phyloP scores from a whole-genome alignment of 805 yeast genomes.

The Ascoidea asiatica region DNA sequence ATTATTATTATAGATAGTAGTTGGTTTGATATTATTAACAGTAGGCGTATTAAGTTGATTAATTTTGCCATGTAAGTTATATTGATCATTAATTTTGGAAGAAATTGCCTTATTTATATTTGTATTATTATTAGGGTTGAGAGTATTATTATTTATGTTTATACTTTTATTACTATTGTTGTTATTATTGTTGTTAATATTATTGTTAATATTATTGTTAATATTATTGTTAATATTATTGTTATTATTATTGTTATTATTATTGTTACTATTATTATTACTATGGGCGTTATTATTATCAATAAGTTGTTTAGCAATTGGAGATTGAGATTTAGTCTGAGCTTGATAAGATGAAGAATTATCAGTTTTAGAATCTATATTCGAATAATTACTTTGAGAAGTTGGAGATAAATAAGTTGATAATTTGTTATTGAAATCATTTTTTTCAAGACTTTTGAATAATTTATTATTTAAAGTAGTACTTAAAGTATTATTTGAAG shows the following conservation, averaged over 20 bases:
- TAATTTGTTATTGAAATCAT: no score
- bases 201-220: not conserved
- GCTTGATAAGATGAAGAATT: not conserved
- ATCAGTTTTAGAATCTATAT: not conserved
- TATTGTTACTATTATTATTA: slow-evolving; percentile 8
- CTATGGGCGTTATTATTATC: not conserved
- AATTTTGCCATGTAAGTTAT: not conserved
- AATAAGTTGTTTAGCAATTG: not conserved
- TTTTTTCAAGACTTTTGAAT: no score
- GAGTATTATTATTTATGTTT: slow-evolving; percentile 2
- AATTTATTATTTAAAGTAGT: not conserved
- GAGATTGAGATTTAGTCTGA: no score
- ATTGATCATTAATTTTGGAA: not conserved
- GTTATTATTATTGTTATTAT: slow-evolving; percentile 6
- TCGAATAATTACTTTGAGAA: not conserved
- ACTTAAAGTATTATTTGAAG: no score
- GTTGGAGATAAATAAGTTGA: no score
- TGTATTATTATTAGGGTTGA: slow-evolving; percentile 12
- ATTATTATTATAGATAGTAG: no score
- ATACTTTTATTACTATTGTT: slow-evolving; percentile 3
- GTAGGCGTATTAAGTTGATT: no score
- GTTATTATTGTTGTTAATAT: not conserved
- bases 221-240: not conserved
- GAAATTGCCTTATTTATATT: slow-evolving; percentile 3
- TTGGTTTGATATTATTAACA: no score